Base-by-base conservation (phyloP, 805 yeast species). In the Wickerhamomyces subpelliculosus region DNA sequence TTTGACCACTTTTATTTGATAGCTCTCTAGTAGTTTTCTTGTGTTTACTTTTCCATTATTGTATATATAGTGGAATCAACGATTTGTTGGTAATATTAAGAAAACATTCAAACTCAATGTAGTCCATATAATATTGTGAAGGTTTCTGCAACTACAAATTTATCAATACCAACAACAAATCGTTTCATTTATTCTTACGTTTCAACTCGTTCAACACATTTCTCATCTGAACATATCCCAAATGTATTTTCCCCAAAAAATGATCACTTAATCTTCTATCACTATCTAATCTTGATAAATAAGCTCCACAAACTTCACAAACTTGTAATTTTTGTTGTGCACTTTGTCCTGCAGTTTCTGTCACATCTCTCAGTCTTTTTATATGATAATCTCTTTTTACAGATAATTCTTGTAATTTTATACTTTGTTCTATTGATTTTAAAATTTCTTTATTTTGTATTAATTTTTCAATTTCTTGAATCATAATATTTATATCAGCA, bases 291-390 rank as follows among this genome's bases (percentile, higher is more conserved):
- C 90, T 67, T 8, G 95, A 84, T 27, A 90, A 64, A 52, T 82
- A 87, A 1, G 95, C 95, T 1, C 95, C 96, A 61, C 97, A 89
- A 2, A 77, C 78, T 45, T 77, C 84, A 60, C 97, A 89, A 1
- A 86, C 95, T 58, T 88, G 96, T 33, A 89, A 66, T 57, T 86
- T 85, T 52, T 89, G 97, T 53, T 84, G 95, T 1, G 93, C 86
- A 11, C 88, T 74, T 48, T 85, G 90, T 3, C 94, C 93, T 8
- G 82, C 69, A 51, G 76, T 79, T 40, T 85, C 95, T 12, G 80
- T 72, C 7, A 83, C 60, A 20, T 65, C 69, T 30, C 82, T 62
- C 4, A 83, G 78, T 35, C 70, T 72, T 37, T 72, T 74, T 1
- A 80, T 75, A 14, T 78, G 61, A 16, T 55, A 54, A 22, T 69